These are phyloP conservation scores for Wallacemonas rigidus DNA, from an alignment of 208 protist species.

Conservation along the genomic window DNA sequence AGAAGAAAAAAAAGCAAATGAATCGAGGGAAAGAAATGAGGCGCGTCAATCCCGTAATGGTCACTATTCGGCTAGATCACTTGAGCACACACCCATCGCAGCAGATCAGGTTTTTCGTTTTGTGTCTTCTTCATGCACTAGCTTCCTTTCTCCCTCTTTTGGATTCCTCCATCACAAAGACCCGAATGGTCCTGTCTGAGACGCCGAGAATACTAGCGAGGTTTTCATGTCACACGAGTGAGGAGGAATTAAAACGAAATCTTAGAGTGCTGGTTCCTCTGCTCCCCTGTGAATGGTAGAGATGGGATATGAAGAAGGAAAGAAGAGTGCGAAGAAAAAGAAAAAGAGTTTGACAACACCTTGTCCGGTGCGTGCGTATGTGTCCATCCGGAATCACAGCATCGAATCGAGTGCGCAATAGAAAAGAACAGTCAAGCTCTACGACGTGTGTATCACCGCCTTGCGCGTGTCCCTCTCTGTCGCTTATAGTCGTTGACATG, in stretches of 20 bases:
- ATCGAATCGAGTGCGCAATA: background rate
- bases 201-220: background rate
- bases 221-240: background rate
- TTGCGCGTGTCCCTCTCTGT: background rate
- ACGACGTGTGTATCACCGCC: background rate
- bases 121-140: too few relatives aligned
- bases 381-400: background rate
- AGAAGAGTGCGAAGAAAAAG: slow-evolving; percentile 15
- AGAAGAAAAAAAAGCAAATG: slow-evolving; percentile 17
- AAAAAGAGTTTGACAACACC: slow-evolving; percentile 12
- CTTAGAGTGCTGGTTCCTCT: slow-evolving; percentile 8
- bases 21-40: slow-evolving; percentile 17
- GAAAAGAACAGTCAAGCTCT: slow-evolving; percentile 1
- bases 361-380: background rate
- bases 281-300: background rate
- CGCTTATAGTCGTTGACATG: background rate
- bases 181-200: background rate
- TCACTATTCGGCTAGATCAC: background rate
- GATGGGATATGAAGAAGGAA: slow-evolving; percentile 12
- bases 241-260: slow-evolving; percentile 13
- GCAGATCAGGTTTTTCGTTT: too few relatives aligned
- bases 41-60: background rate
- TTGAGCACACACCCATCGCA: too few relatives aligned
- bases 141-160: too few relatives aligned
- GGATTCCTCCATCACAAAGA: too few relatives aligned